Evolutionary conservation across 768 basidiomycete species (phyloP).

Genomic region (Lanmaoa pseudosensibilis): DNA sequence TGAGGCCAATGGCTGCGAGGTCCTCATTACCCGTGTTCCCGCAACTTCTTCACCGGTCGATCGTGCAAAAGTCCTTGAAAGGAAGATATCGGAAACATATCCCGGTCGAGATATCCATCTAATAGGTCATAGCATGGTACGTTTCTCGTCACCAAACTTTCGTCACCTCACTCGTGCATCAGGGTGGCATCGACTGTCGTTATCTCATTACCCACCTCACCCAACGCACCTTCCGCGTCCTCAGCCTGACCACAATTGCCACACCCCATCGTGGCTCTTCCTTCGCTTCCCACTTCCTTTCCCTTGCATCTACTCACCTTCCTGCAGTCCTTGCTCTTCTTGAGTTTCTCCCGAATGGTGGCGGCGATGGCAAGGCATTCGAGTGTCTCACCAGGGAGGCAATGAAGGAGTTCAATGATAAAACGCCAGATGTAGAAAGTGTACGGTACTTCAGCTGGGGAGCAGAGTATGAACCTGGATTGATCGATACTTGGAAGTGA

Average conservation of each 20-base stretch:
- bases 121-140: constrained; percentile 79
- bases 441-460: constrained; percentile 97
- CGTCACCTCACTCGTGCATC: constrained; percentile 23
- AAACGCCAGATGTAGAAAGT: constrained; percentile 73
- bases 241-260: constrained; percentile 91
- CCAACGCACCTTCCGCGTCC: constrained; percentile 72
- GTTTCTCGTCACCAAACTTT: constrained; percentile 1
- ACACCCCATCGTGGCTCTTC: constrained; percentile 93
- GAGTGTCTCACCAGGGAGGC: constrained; percentile 79
- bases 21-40: constrained; percentile 91
- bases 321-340: constrained; percentile 72
- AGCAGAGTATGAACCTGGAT: constrained; percentile 81
- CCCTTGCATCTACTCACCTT: constrained; percentile 64
- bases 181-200: constrained; percentile 93
- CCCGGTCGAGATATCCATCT: constrained; percentile 86
- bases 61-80: constrained; percentile 86
- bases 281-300: constrained; percentile 90
- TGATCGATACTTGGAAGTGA: constrained; percentile 87
- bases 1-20: constrained; percentile 83
- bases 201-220: constrained; percentile 83
- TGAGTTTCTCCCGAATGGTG: constrained; percentile 85
- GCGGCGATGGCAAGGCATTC: constrained; percentile 94
- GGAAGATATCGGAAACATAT: constrained; percentile 75
- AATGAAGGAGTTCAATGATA: constrained; percentile 88
- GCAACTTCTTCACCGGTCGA: constrained; percentile 88